A percentile compares a stretch with the other conserved stretches of the same genome.
These are phyloP conservation scores for Puccinia hordei DNA, from an alignment of 1,284 basidiomycete genomes.

Conservation along the genomic window DNA sequence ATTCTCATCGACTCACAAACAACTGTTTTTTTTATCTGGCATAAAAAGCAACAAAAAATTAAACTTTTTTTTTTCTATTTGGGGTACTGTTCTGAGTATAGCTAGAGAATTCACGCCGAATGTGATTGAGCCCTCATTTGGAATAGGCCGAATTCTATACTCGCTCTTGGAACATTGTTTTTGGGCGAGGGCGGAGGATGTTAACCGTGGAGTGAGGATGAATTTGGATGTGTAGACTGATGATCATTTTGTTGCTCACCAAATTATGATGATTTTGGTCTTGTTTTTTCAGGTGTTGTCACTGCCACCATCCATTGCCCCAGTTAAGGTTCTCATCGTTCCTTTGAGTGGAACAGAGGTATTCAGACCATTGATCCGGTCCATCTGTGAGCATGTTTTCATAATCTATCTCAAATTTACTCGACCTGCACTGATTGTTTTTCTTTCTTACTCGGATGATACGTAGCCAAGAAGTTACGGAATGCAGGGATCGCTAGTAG, in stretches of 20 bases:
- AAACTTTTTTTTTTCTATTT: not conserved
- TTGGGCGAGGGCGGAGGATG: slow-evolving; percentile 89
- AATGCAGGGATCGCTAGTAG: slow-evolving; percentile 83
- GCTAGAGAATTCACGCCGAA: slow-evolving; percentile 95
- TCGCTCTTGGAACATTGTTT: slow-evolving; percentile 91
- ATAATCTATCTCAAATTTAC: not conserved
- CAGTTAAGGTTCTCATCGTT: slow-evolving; percentile 93
- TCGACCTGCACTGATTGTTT: slow-evolving; percentile 51
- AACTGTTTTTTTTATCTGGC: not conserved
- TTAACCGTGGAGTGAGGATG: slow-evolving; percentile 73
- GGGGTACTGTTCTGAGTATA: slow-evolving; percentile 57
- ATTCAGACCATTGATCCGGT: slow-evolving; percentile 79
- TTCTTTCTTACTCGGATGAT: slow-evolving; percentile 49
- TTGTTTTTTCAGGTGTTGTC: slow-evolving; percentile 72
- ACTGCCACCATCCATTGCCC: slow-evolving; percentile 84
- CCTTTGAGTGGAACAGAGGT: slow-evolving; percentile 86
- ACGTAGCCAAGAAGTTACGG: slow-evolving; percentile 75
- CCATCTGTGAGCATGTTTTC: slow-evolving; percentile 74
- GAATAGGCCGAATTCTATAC: slow-evolving; percentile 94
- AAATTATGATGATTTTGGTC: slow-evolving; percentile 51
- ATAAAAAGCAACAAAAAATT: slow-evolving; percentile 28
- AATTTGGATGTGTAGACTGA: slow-evolving; percentile 52
- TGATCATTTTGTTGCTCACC: not conserved
- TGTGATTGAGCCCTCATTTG: slow-evolving; percentile 98
- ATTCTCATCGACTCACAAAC: too few relatives aligned